Conservation (phyloP, 1,284 basidiomycete species). For the Cryptococcus hybrid region DNA sequence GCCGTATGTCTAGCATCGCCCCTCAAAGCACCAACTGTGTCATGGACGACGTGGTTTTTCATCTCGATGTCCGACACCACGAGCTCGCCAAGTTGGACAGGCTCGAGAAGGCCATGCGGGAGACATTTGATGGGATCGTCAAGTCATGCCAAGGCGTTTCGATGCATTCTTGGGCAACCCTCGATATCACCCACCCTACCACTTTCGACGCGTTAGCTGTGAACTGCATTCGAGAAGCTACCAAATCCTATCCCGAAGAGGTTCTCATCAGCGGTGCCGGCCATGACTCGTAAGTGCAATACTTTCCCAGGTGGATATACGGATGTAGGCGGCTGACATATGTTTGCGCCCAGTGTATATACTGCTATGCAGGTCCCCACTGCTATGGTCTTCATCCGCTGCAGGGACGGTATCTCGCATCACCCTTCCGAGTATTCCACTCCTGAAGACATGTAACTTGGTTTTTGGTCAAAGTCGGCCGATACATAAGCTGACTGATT, state of each 20-base stretch:
- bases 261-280: conserved; percentile 20
- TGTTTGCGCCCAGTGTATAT: no score
- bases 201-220: conserved; percentile 11
- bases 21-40: conserved; percentile 21
- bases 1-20: conserved; percentile 11
- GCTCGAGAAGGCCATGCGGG: conserved; percentile 18
- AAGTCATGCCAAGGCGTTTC: background rate
- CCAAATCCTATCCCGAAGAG: conserved; percentile 8
- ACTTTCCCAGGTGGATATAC: no score
- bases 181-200: conserved; percentile 11
- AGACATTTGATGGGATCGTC: conserved; percentile 6
- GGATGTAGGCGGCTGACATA: no score
- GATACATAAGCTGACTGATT: no score
- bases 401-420: no score
- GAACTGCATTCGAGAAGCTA: conserved; percentile 4
- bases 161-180: conserved; percentile 8
- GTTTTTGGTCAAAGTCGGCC: no score
- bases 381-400: no score
- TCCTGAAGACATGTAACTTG: no score
- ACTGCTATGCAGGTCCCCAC: no score
- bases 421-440: no score
- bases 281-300: conserved; percentile 22
- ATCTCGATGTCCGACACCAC: conserved; percentile 26
- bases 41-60: conserved; percentile 17
- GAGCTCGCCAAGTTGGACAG: conserved; percentile 11